Base-by-base conservation (phyloP, 441 rosid genomes). In the Aleurites moluccanus region DNA sequence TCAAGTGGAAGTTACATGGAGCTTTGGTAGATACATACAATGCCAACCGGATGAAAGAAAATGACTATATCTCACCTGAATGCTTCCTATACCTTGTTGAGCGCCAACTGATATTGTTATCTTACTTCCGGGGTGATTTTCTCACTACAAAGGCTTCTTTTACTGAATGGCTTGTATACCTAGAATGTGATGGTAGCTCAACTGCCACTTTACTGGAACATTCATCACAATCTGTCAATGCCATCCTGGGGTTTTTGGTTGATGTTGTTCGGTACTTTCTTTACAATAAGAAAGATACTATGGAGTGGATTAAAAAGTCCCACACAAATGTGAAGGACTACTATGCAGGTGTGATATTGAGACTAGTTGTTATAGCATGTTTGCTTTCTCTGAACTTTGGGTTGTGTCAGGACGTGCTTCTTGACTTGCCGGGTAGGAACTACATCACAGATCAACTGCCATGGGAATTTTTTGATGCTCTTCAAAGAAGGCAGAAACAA, bases 71-170 rank as follows among this genome's bases (percentile, higher is more conserved):
- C 50, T 79, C 85, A 25, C 89, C 85, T 3, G 60, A 20, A 11
- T 83, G 89, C 72, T 84, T 88, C 74, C 14, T 84, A 59, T 87
- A 85, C 80, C 82, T 87, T 23, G 21, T 83, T 5, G 88, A 87
- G 66, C 82, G 84, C n/a, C 78, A 67, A 28, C 64, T 85, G 60
- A 44, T 82, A 57, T 59, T 79, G 30, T 38, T 78, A 20, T 75
- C 85, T 27, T 72, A 6, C 63, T 40, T n/a, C 42, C 64, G 35
- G 4, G 85, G 84, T 16, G 66, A 11, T 40, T 62, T 81, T 40
- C 47, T 53, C 57, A 72, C 82, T 2, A 79, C 87, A 0, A 80
- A 78, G 59, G 78, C 83, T 75, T 76, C 86, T 56, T 83, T 83
- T 28, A 60, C 81, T 62, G 75, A 72, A 61, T 61, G 65, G 67